A percentile compares a stretch with the other conserved stretches of the same genome.
These are phyloP conservation scores for Botrytis hyacinthi DNA, from an alignment of 2,329 filamentous ascomycete species.

Conservation along the genomic window DNA sequence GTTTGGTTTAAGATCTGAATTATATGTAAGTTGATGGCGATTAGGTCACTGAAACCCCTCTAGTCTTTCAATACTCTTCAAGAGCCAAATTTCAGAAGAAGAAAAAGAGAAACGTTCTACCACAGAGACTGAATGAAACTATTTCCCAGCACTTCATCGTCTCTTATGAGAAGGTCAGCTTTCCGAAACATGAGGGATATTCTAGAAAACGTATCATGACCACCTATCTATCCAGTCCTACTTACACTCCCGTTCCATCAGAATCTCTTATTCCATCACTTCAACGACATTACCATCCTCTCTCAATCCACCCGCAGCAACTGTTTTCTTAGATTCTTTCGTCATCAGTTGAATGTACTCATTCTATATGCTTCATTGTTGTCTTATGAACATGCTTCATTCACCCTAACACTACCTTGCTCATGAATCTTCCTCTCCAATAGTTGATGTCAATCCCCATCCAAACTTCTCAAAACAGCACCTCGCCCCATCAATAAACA, in stretches of 20 bases:
- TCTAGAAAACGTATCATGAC: no score
- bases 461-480: no score
- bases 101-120: background rate
- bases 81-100: background rate
- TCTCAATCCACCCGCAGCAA: no score
- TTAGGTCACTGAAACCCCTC: rapidly evolving
- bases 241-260: no score
- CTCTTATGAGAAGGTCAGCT: no score
- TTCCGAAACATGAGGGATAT: no score
- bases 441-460: no score
- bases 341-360: background rate
- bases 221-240: no score
- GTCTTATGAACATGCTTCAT: background rate
- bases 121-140: background rate
- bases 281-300: background rate
- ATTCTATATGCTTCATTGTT: background rate
- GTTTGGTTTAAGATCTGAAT: background rate
- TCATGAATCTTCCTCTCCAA: no score
- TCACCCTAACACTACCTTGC: no score
- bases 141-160: background rate
- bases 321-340: background rate
- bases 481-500: no score
- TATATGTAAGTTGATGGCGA: background rate
- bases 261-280: no score
- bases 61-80: background rate